Evolutionary conservation across 208 protist genomes (phyloP).

Genomic region (Porcisia deanei): DNA sequence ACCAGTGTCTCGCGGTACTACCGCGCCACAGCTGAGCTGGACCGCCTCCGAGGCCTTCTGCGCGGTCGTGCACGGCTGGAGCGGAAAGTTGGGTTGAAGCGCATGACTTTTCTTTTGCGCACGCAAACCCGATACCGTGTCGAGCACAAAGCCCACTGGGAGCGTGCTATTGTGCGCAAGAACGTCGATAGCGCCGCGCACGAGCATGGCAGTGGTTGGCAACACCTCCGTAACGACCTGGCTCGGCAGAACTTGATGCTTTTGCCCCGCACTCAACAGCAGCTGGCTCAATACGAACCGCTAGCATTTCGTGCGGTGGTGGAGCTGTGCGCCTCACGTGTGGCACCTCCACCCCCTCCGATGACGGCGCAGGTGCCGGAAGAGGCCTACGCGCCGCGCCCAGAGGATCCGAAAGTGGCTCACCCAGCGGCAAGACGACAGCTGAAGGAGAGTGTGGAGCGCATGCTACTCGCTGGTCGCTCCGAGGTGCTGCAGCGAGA

Average conservation of each 20-base stretch:
- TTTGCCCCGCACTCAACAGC: conserved; percentile 71
- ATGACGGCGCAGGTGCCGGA: conserved; percentile 51
- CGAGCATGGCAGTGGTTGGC: conserved; percentile 82
- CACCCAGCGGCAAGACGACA: conserved; percentile 66
- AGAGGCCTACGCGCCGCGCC: conserved; percentile 55
- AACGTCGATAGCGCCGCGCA: conserved; percentile 87
- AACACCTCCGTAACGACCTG: conserved; percentile 77
- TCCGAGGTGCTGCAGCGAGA: conserved; percentile 40
- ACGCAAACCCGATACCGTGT: conserved; percentile 89
- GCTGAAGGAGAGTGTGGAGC: conserved; percentile 60
- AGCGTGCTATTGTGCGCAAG: conserved; percentile 82
- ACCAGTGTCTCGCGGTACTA: conserved; percentile 52
- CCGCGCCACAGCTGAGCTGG: conserved; percentile 77
- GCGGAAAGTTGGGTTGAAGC: conserved; percentile 83
- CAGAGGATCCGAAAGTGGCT: conserved; percentile 23
- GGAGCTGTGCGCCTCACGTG: conserved; percentile 83
- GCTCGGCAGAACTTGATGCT: conserved; percentile 84
- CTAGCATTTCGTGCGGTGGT: conserved; percentile 85
- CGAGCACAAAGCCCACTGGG: conserved; percentile 80
- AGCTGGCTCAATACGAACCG: conserved; percentile 87
- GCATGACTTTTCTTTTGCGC: conserved; percentile 86
- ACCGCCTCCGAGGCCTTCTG: conserved; percentile 81
- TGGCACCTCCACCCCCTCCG: conserved; percentile 79
- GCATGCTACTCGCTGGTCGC: conserved; percentile 48
- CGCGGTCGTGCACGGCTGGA: conserved; percentile 81